These are phyloP conservation scores for Fusarium sp. DNA, from an alignment of 2,329 filamentous ascomycete genomes.

Conservation along the genomic window DNA sequence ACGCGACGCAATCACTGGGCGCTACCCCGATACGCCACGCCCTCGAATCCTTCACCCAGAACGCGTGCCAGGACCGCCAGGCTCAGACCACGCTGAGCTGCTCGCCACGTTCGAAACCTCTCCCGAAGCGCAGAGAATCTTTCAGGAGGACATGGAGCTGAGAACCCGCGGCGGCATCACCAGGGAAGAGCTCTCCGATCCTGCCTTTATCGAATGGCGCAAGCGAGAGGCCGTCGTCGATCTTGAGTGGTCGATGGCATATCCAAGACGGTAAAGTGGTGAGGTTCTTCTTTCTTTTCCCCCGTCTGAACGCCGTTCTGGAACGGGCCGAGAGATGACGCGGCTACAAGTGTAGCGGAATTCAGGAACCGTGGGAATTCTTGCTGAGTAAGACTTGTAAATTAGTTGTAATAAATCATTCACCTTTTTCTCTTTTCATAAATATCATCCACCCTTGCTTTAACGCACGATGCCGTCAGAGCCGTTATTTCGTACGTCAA, in stretches of 20 bases:
- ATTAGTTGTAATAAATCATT: background rate
- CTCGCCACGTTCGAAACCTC: too few species aligned
- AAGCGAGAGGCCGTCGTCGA: background rate
- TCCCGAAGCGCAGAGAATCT: background rate
- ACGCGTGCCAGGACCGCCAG: too few species aligned
- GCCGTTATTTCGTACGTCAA: conserved; percentile 24
- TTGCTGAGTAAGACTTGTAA: background rate
- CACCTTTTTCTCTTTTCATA: background rate
- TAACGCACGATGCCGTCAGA: conserved; percentile 30
- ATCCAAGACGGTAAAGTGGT: too few species aligned
- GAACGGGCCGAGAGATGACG: background rate
- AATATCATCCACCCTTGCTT: background rate
- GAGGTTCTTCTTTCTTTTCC: too few species aligned
- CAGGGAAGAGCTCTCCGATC: background rate
- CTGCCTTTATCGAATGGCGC: background rate
- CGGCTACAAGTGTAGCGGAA: background rate
- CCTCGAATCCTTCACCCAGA: background rate
- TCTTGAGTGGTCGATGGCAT: too few species aligned
- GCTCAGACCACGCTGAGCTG: too few species aligned
- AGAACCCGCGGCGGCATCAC: background rate
- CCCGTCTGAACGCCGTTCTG: background rate
- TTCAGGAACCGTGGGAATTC: background rate
- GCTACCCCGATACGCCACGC: background rate
- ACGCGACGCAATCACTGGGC: background rate
- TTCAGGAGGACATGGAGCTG: background rate